Base-by-base conservation (phyloP, 176 grass and related monocot genomes). In the Avena eriantha region DNA sequence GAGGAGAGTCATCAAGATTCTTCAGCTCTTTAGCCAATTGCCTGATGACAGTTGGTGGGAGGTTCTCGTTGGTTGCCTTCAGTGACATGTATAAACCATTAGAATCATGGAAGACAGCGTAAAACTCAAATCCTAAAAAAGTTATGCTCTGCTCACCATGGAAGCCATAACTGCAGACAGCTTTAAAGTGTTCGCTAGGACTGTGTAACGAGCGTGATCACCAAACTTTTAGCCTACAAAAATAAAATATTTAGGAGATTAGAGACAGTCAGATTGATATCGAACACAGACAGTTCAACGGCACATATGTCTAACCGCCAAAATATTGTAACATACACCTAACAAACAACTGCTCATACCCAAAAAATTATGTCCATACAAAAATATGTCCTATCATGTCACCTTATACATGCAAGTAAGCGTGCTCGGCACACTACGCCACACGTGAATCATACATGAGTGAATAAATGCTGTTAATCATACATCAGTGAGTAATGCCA, bases 51-150 rank as follows among this genome's bases (percentile, higher is more conserved):
- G 90, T 98, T 71, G 93, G 95, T 16, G 93, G 93, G 34, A 98
- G 89, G 53, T 95, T 98, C 73, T 98, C 95, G 69, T 98, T 98
- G 76, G 95, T 93, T 79, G 95, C 93, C 93, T 98, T 88, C 78
- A 92, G 63, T 83, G 73, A 41, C 46, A 83, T 51, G 54, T 18
- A 76, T 53, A 45, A 39, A 66, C 8, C 53, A 83, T 78, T 33
- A 85, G 70, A 82, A 86, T 53, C 22, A 76, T 43, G 63, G n/a
- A 68, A 61, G 74, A 70, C 49, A 77, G 8, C 15, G 43, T 24
- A 26, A 55, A 48, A 82, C 59, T 34, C 13, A 82, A 82, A 19
- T 13, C 0, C 33, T 63, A 26, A 73, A 60, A 55, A 46, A 16
- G 35, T 34, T 22, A 77, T 82, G 26, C 69, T 86, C 46, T 82